Base-by-base conservation (phyloP, 2,329 filamentous ascomycete species). In the Aspergillus sp. region DNA sequence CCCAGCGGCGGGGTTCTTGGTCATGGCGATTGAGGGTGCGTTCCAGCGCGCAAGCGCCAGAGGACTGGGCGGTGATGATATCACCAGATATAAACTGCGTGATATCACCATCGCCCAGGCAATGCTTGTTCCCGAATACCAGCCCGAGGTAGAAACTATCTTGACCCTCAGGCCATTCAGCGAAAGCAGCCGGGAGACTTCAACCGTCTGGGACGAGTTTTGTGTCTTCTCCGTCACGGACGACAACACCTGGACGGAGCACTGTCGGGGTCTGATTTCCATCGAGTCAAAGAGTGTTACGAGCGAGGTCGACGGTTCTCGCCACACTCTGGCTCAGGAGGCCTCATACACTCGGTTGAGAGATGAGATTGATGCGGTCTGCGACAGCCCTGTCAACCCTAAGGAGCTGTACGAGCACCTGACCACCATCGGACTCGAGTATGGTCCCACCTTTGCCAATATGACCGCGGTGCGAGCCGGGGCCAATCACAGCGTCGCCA, bases 261-360 rank as follows among this genome's bases (percentile, higher is more conserved):
- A 56, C 37, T 58, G 51, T 36, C 43, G 40, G 19, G 54, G 54
- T 7, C 39, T 45, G 26, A 41, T 57, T 34, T 36, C 37, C 26
- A 45, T 44, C 32, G 46, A 57, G 40, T 46, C 34, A 8, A 19
- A 9, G 8, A 36, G 7, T 7, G 30, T 31, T 11, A 7, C 30
- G 30, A 36, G 19, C 13, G 34, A 36, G 13, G 34, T 36, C 11
- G 19, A 8, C 19, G 34, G 34, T 7, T 7, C 7, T 31, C 11
- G 7, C 7, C 30, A 31, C 11, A 7, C 30, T 11, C 11, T 31
- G 11, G 30, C 30, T 7, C 11, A 31, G 7, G 30, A 31, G 34
- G n/a, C n/a, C n/a, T n/a, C n/a, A n/a, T n/a, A n/a, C n/a, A n/a
- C n/a, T n/a, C n/a, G n/a, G n/a, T n/a, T n/a, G n/a, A n/a, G n/a